Conservation (phyloP, 1,284 basidiomycete genomes). For the Rhizoctonia solani region DNA sequence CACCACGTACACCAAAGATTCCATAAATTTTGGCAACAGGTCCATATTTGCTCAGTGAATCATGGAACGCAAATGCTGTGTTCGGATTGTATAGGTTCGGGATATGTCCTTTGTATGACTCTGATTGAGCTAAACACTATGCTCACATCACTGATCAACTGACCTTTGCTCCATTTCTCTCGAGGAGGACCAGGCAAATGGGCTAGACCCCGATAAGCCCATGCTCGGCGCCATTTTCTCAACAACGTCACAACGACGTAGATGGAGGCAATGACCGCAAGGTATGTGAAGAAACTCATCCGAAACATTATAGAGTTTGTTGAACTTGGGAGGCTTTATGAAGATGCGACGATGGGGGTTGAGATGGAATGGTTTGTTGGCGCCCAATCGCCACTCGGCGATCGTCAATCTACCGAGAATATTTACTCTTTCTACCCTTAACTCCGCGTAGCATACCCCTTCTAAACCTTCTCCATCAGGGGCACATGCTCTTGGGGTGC, state of each 20-base stretch:
- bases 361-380: background rate
- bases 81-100: constrained; percentile 18
- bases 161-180: constrained; percentile 30
- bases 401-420: background rate
- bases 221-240: constrained; percentile 5
- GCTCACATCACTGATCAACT: background rate
- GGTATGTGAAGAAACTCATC: background rate
- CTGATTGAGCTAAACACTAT: background rate
- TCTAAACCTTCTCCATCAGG: no score
- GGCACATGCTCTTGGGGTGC: no score
- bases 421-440: background rate
- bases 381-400: constrained; percentile 9
- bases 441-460: no score
- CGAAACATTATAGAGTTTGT: background rate
- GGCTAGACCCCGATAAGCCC: background rate
- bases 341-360: background rate
- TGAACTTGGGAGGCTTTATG: background rate
- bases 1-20: constrained; percentile 23
- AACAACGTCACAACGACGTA: background rate
- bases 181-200: constrained; percentile 13
- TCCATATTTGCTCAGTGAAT: constrained; percentile 16
- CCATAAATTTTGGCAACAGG: constrained; percentile 28
- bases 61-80: constrained; percentile 15
- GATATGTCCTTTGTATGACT: constrained; percentile 10
- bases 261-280: background rate